Percentiles rank a stretch among this genome's conserved stretches.
These are phyloP conservation scores for Ustilago trichophora DNA, from an alignment of 1,284 basidiomycete species.

Conservation along the genomic window DNA sequence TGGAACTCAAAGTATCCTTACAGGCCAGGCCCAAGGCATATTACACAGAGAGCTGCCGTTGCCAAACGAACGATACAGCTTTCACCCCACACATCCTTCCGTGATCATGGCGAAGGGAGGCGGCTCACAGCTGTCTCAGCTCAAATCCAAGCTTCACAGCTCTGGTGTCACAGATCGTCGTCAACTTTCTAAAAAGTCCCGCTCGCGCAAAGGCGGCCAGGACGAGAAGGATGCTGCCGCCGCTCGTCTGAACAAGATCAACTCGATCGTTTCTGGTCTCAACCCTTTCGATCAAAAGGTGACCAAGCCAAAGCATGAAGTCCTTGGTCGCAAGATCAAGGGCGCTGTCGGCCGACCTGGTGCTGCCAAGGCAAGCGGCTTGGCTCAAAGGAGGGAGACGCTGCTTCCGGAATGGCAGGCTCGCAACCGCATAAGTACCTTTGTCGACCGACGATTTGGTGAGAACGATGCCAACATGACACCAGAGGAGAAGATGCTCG, in stretches of 20 bases:
- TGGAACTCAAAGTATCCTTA: too few relatives aligned
- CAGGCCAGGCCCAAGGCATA: too few relatives aligned
- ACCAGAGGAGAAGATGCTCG: slow-evolving; percentile 94
- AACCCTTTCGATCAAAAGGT: slow-evolving; percentile 83
- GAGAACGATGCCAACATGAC: slow-evolving; percentile 91
- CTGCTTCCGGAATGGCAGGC: slow-evolving; percentile 82
- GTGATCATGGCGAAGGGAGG: slow-evolving; percentile 55
- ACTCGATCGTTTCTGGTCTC: slow-evolving; percentile 82
- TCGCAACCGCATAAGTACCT: slow-evolving; percentile 82
- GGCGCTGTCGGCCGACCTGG: slow-evolving; percentile 84
- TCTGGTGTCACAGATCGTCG: slow-evolving; percentile 59
- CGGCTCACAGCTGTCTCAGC: slow-evolving; percentile 65
- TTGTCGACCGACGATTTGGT: slow-evolving; percentile 93
- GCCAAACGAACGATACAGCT: neutral
- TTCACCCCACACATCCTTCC: neutral
- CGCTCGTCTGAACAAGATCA: slow-evolving; percentile 72
- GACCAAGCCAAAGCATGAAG: slow-evolving; percentile 81
- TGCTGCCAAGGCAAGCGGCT: slow-evolving; percentile 84
- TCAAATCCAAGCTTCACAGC: slow-evolving; percentile 57
- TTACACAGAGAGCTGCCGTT: neutral
- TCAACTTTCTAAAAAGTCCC: slow-evolving; percentile 51
- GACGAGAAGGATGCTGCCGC: slow-evolving; percentile 66
- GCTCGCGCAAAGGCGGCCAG: slow-evolving; percentile 70
- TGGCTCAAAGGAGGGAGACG: slow-evolving; percentile 78
- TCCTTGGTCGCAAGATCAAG: slow-evolving; percentile 84